These are phyloP conservation scores for Lavandula angustifolia DNA, from an alignment of 257 asterid genomes.

Conservation along the genomic window DNA sequence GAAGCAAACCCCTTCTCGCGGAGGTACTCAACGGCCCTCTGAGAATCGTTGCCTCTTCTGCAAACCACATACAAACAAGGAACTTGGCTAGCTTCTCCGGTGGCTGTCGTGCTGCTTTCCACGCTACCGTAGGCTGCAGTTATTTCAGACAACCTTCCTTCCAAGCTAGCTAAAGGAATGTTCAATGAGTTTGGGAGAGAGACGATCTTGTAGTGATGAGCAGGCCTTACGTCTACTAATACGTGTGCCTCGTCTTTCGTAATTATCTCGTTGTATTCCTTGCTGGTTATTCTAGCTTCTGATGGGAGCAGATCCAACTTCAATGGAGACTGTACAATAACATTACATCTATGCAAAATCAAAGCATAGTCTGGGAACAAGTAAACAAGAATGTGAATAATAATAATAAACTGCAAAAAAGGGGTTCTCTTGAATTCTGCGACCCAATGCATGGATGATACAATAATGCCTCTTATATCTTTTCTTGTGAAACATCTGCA, in stretches of 20 bases:
- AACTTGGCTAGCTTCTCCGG: constrained; percentile 12
- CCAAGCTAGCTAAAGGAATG: constrained; percentile 69
- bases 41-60: constrained; percentile 96
- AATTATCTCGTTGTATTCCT: constrained; percentile 59
- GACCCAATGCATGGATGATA: not conserved
- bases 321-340: constrained; percentile 74
- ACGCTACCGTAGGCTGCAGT: constrained; percentile 49
- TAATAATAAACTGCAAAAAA: not conserved
- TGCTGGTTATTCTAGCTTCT: constrained; percentile 77
- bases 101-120: constrained; percentile 30
- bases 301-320: constrained; percentile 65
- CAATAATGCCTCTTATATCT: not conserved
- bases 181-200: constrained; percentile 76
- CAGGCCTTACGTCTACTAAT: constrained; percentile 82
- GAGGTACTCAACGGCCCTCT: constrained; percentile 76
- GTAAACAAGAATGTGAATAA: not conserved
- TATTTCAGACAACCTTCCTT: constrained; percentile 57
- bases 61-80: constrained; percentile 73
- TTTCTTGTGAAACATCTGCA: not conserved
- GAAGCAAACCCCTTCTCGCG: constrained; percentile 42
- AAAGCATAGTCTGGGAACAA: not conserved
- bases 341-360: not conserved
- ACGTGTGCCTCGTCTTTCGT: constrained; percentile 61
- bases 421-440: not conserved
- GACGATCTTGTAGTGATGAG: constrained; percentile 80